Percentiles rank a stretch among this genome's conserved stretches.
phyloP scores from a whole-genome alignment of 176 grass and related monocot species.

The Cocos nucifera region DNA sequence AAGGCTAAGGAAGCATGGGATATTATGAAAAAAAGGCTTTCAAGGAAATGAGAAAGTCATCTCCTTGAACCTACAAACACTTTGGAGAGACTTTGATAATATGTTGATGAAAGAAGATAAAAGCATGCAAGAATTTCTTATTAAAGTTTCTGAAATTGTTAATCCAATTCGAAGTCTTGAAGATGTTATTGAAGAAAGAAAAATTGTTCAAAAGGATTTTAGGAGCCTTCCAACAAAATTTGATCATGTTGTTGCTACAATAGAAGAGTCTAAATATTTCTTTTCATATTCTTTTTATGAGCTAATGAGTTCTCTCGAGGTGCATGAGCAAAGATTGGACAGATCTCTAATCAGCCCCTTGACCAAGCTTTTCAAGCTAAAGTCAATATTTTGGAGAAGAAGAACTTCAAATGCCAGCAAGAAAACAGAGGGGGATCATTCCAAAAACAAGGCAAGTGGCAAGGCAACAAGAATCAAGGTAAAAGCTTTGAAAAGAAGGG shows the following conservation, averaged over 20 bases:
- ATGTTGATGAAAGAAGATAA: background rate
- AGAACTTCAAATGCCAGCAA: no score
- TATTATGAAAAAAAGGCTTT: background rate
- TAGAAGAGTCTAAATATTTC: slow-evolving; percentile 1
- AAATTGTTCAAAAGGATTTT: background rate
- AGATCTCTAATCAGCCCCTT: background rate
- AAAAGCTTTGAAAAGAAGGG: background rate
- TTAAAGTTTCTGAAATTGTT: background rate
- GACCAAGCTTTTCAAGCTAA: background rate
- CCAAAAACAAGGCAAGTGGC: no score
- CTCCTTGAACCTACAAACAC: background rate
- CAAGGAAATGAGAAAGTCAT: background rate
- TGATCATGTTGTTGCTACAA: slow-evolving; percentile 1
- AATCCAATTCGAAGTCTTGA: background rate
- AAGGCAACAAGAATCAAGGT: background rate
- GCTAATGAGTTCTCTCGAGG: background rate
- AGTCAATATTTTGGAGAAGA: background rate
- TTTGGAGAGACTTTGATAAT: slow-evolving; percentile 4
- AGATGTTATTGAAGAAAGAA: background rate
- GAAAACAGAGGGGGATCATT: no score
- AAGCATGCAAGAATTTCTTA: background rate
- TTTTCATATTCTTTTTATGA: no score
- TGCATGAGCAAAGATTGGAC: background rate
- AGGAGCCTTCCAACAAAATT: background rate
- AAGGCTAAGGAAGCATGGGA: background rate